Evolutionary conservation across 2,329 filamentous ascomycete species (phyloP), one percentile per base, ranked within the genome.

Genomic region (Neonectria coccinea): DNA sequence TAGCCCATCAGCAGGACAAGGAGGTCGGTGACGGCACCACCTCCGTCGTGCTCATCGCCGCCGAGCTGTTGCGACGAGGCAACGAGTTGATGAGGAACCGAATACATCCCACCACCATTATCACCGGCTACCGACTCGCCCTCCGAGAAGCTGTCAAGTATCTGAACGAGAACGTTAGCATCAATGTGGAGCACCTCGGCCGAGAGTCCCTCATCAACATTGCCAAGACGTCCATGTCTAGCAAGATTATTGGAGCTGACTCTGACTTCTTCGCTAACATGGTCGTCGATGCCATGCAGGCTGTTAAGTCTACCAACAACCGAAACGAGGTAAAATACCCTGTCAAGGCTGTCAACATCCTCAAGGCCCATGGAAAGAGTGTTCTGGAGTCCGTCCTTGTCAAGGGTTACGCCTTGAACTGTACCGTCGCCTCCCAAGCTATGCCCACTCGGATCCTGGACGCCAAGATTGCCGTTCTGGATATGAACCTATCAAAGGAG

Each of bases 21-120:
- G 96, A 99, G 82, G 96, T 99, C 60, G 96, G 96, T 75, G 96
- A 99, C 84, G 96, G 96, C 74, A 99, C 96, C 53, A 99, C 96
- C 22, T 98, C 95, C 53, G 96, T 99, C 56, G 96, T 99, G 64
- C 88, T 99, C 73, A 97, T 99, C 80, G 96, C 96, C 56, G 93
- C 96, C 66, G 96, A 99, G 85, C 91, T 99, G 71, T 85, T 99
- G 76, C 89, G 92, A 79, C 88, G 96, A 81, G 96, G 90, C 68
- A 99, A 99, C 85, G 96, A 99, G 84, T 88, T 99, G 71, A 97
- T 98, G 92, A 97, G 96, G 87, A 99, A 98, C 88, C 92, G 94
- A 80, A 99, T 99, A 88, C 96, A 99, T 84, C 97, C 96, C 61
- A 99, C 96, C 27, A 99, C 97, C 66, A 98, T 99, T 82, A 99